Evolutionary conservation across 805 yeast species (phyloP), one percentile per base, ranked within the genome.

Genomic region (Cyberlindnera lachancei): DNA sequence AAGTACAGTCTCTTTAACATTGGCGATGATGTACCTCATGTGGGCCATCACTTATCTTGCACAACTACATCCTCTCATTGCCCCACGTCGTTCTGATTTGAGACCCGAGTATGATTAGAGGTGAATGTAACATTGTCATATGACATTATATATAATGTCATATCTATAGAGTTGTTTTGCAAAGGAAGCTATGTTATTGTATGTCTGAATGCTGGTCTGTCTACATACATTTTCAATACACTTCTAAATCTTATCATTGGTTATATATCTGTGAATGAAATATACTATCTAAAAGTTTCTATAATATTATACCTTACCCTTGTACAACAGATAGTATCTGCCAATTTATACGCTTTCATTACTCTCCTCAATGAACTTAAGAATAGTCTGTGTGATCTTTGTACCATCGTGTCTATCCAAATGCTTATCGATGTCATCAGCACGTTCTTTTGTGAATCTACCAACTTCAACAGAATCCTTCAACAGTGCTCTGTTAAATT

Each of bases 31-130:
- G 63, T 83, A 70, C 56, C 64, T 83, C 52, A 79, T 83, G 88
- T 83, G 94, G 94, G 96, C 96, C 20, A 78, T 87, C 50, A 87
- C 96, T 7, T 87, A 86, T 53, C 65, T 87, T 44, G 63, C 64
- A 22, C 96, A 88, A 56, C 64, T 88, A 37, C 96, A 88, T 59
- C 96, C 96, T 6, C 66, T 88, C 50, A 94, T 85, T 37, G 86
- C 75, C 26, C 96, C 96, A 25, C 82, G 81, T 56, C 75, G 96
- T 49, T 75, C 94, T 2, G 95, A 88, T 52, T 61, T 87, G 55
- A 78, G 96, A 62, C 94, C 94, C 8, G 95, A 87, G 56, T 74
- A 42, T 33, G 40, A 37, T 18, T 41, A 23, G 24, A 28, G 15
- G 10, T n/a, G 7, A 14, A 15, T n/a, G 10, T 23, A n/a, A n/a